Percentiles rank a stretch among this genome's conserved stretches.
phyloP scores from a whole-genome alignment of 2,329 filamentous ascomycete species.

The Sclerotinia borealis region DNA sequence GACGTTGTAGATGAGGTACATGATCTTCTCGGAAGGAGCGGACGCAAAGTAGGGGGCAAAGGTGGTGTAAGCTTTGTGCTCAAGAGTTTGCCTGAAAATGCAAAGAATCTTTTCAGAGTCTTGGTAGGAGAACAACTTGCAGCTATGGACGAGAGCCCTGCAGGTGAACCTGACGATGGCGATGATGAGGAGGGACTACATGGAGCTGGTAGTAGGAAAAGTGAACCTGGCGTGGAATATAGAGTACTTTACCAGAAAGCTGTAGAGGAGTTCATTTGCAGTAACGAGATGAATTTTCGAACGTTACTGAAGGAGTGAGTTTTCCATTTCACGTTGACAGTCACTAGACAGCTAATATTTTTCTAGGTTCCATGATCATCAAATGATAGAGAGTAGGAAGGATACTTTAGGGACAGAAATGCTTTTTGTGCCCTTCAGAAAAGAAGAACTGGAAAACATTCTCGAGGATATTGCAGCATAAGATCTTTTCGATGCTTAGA shows the following conservation, averaged over 20 bases:
- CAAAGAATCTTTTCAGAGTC: slow-evolving; percentile 77
- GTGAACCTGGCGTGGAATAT: slow-evolving; percentile 71
- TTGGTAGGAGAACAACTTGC: slow-evolving; percentile 79
- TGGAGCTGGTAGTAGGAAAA: slow-evolving; percentile 15
- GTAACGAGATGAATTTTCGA: slow-evolving; percentile 91
- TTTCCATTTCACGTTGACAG: slow-evolving; percentile 4
- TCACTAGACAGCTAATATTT: slow-evolving; percentile 23
- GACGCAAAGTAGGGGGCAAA: slow-evolving; percentile 74
- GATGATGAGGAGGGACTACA: slow-evolving; percentile 31
- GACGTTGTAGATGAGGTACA: slow-evolving; percentile 89
- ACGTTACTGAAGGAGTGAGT: slow-evolving; percentile 85
- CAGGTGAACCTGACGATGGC: slow-evolving; percentile 44
- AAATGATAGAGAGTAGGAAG: slow-evolving; percentile 88
- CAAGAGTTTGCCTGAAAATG: slow-evolving; percentile 85
- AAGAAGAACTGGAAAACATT: slow-evolving; percentile 83
- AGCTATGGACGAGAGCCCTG: slow-evolving; percentile 49
- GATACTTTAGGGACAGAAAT: slow-evolving; percentile 81
- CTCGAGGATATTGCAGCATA: slow-evolving; percentile 60
- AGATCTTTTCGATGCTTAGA: not conserved
- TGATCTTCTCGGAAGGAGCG: slow-evolving; percentile 74
- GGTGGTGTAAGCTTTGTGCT: slow-evolving; percentile 91
- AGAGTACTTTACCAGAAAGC: slow-evolving; percentile 90
- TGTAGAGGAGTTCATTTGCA: slow-evolving; percentile 93
- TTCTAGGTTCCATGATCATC: slow-evolving; percentile 85
- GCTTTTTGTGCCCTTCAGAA: slow-evolving; percentile 76